Evolutionary conservation across 805 yeast species (phyloP).

Genomic region (Kazachstania martiniae): DNA sequence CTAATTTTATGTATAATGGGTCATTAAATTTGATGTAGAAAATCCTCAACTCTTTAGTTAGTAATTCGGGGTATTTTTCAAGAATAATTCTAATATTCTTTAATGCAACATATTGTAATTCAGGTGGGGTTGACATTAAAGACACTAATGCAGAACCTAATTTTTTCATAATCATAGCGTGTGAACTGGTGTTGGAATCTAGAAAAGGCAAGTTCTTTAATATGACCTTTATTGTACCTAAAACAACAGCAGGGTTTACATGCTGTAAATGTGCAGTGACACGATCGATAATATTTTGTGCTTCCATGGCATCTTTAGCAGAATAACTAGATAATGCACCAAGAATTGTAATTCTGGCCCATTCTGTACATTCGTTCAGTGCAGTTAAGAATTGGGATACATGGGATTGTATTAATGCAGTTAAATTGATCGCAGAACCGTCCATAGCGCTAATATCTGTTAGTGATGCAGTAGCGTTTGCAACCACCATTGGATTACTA

Average conservation of each 20-base stretch:
- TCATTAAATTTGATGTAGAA: conserved; percentile 84
- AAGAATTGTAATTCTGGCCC: conserved; percentile 92
- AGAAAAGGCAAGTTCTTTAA: conserved; percentile 53
- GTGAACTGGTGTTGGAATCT: conserved; percentile 13
- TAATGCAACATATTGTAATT: conserved; percentile 87
- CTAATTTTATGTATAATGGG: conserved; percentile 68
- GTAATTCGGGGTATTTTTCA: conserved; percentile 75
- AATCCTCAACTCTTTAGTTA: conserved; percentile 72
- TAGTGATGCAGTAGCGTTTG: conserved; percentile 81
- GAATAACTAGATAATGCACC: conserved; percentile 68
- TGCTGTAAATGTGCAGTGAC: conserved; percentile 94
- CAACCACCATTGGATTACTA: conserved; percentile 93
- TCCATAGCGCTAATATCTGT: conserved; percentile 71
- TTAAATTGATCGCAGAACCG: conserved; percentile 38
- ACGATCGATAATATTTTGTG: conserved; percentile 77
- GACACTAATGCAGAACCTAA: conserved; percentile 81
- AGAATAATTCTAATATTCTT: conserved; percentile 82
- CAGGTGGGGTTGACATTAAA: conserved; percentile 78
- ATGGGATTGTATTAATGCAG: conserved; percentile 27
- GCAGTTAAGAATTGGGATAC: conserved; percentile 64
- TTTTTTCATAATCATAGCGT: conserved; percentile 43
- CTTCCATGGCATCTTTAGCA: conserved; percentile 49
- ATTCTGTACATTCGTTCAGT: conserved; percentile 93
- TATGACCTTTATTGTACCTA: conserved; percentile 73
- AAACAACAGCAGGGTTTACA: conserved; percentile 90